A percentile compares a stretch with the other conserved stretches of the same genome.
These are phyloP conservation scores for Cladophialophora yegresii DNA, from an alignment of 2,329 filamentous ascomycete species.

Conservation along the genomic window DNA sequence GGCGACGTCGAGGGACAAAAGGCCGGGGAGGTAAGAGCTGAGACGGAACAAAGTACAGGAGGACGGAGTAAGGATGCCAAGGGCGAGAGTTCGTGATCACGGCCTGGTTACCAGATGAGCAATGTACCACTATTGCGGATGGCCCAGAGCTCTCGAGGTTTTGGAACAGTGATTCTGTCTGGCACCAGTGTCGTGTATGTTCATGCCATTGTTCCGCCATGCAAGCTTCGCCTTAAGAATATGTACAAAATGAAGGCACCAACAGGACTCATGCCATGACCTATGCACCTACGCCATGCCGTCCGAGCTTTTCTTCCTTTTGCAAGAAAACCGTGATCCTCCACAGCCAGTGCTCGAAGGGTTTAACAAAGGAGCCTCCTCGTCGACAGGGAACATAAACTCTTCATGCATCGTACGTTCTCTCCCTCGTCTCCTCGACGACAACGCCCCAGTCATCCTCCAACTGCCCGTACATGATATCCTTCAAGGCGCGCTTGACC, in stretches of 20 bases:
- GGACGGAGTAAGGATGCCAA: conserved; percentile 33
- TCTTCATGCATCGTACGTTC: background rate
- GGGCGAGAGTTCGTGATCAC: conserved; percentile 30
- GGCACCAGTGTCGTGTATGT: background rate
- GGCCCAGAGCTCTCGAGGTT: background rate
- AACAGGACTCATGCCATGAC: background rate
- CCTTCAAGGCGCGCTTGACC: conserved; percentile 67
- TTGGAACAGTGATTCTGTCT: background rate
- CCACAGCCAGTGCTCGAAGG: background rate
- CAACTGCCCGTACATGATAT: conserved; percentile 73
- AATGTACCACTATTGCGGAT: background rate
- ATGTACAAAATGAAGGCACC: background rate
- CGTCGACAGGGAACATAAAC: background rate
- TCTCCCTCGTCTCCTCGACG: conserved; percentile 54
- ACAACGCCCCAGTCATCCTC: conserved; percentile 70
- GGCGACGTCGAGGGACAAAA: conserved; percentile 31
- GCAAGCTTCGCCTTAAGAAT: background rate
- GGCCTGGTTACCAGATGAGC: background rate
- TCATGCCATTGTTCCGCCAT: background rate
- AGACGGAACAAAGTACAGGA: conserved; percentile 32
- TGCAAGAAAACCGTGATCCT: background rate
- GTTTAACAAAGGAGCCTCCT: no score
- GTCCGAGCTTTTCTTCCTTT: background rate
- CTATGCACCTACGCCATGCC: background rate
- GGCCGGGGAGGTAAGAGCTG: conserved; percentile 22